Evolutionary conservation across 2,329 filamentous ascomycete genomes (phyloP), one percentile per base, ranked within the genome.

Genomic region (Lachnellula arida): DNA sequence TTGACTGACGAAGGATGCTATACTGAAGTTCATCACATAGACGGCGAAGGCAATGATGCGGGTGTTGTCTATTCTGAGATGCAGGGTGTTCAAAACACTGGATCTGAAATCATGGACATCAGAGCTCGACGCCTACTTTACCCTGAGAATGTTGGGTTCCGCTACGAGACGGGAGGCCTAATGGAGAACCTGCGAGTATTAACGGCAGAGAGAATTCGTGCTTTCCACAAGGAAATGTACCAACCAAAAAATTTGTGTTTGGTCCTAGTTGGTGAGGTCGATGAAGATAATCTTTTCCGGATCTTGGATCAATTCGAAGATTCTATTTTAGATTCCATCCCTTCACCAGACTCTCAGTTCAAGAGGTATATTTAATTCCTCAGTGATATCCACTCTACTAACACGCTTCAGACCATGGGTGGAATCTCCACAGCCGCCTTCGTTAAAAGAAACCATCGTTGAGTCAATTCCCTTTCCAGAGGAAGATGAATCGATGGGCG

Each of bases 41-140:
- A 99, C 69, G 93, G 91, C 15, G 85, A 89, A 63, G 94, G 94
- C 55, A 88, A 97, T 61, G 94, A 99, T 79, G 94, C 94, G 43
- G 94, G 91, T 60, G 92, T 97, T 1, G 94, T 99, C 8, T 99
- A 99, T 73, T 97, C 93, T 0, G 94, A 99, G 74, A 99, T 99
- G 94, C 94, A 99, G 73, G 94, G 87, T 23, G 85, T 96, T 2
- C 89, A 97, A 69, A 96, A 96, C 69, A 86, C 84, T 51, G 86
- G 88, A 62, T 78, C 80, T 7, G 91, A 96, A 70, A 82, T 97
- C 56, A 96, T 97, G 82, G 90, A 96, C 61, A 78, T 97, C 55
- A 82, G 84, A 61, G 87, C 90, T 51, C 86, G 89, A 42, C 84
- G 89, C 2, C 76, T 94, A 46, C 77, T 96, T 37, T 99, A 97